Evolutionary conservation across 2,329 filamentous ascomycete genomes (phyloP).

Genomic region (Pseudopithomyces chartarum): DNA sequence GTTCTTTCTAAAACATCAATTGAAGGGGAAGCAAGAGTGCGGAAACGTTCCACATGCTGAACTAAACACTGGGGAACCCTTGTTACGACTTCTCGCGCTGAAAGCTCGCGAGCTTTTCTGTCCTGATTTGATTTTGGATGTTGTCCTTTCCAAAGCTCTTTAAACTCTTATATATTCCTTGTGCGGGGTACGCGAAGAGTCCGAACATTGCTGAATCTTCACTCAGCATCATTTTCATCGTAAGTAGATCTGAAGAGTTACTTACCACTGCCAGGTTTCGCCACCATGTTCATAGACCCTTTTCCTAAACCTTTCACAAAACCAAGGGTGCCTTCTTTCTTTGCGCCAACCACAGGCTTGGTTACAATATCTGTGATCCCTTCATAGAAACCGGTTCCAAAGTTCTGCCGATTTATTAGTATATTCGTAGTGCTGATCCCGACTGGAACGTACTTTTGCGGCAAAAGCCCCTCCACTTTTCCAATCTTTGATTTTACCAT

Average conservation of each 20-base stretch:
- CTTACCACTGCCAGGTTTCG: conserved; percentile 1
- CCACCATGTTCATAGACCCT: conserved; percentile 9
- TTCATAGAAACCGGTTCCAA: conserved; percentile 29
- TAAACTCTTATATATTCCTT: background rate
- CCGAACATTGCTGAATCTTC: background rate
- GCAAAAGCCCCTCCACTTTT: conserved; percentile 68
- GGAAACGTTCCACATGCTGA: too few species aligned
- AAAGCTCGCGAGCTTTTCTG: background rate
- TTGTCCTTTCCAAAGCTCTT: background rate
- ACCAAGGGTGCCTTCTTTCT: conserved; percentile 24
- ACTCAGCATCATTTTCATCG: background rate
- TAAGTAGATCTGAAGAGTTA: background rate
- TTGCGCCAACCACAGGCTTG: conserved; percentile 24
- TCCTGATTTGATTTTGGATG: background rate
- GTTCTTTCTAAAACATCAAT: too few species aligned
- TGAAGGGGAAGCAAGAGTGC: too few species aligned
- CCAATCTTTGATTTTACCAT: conserved; percentile 66
- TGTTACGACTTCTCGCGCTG: background rate
- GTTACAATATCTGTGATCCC: conserved; percentile 27
- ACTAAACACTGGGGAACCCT: too few species aligned
- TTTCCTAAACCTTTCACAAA: conserved; percentile 33
- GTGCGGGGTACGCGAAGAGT: background rate
- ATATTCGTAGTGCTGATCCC: background rate
- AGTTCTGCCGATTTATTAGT: conserved; percentile 19
- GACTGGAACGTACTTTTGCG: conserved; percentile 24